These are phyloP conservation scores for Oleoguttula mirabilis DNA, from an alignment of 495 filamentous ascomycete genomes.

Conservation along the genomic window DNA sequence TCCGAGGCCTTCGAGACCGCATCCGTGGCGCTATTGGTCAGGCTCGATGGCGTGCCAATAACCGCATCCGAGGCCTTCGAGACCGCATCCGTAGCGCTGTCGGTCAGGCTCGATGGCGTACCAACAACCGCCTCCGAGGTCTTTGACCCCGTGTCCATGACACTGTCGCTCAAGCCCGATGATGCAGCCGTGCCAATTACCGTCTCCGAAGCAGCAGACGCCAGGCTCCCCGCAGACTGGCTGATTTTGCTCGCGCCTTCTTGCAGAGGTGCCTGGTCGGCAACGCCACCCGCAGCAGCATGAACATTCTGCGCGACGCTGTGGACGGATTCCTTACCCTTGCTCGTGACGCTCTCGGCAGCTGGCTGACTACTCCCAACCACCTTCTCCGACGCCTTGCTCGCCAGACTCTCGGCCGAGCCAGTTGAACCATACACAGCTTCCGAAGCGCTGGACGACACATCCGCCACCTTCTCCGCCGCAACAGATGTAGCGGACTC, in stretches of 20 bases:
- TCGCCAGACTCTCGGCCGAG: constrained; percentile 1
- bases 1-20: constrained; percentile 28
- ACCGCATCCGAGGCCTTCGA: constrained; percentile 26
- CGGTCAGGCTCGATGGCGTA: constrained; percentile 14
- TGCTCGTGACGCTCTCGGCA: too few relatives aligned
- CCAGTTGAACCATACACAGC: too few relatives aligned
- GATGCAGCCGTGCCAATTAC: constrained; percentile 6
- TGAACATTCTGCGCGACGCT: too few relatives aligned
- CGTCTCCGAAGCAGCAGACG: constrained; percentile 26
- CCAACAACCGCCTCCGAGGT: constrained; percentile 22
- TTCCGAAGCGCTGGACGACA: constrained; percentile 1
- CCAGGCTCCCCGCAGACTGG: too few relatives aligned
- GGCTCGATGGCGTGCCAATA: constrained; percentile 16
- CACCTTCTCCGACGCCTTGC: too few relatives aligned
- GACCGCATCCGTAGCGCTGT: constrained; percentile 6
- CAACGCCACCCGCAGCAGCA: background rate
- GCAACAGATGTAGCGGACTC: constrained; percentile 15
- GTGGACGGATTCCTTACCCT: too few relatives aligned
- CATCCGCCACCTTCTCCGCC: background rate
- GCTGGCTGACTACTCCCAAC: too few relatives aligned
- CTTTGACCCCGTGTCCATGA: constrained; percentile 18
- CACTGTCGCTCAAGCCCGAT: constrained; percentile 12
- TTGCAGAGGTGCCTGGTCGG: background rate
- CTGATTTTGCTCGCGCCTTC: too few relatives aligned
- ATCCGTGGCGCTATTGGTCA: background rate